Evolutionary conservation across 2,329 filamentous ascomycete genomes (phyloP).

Genomic region (Paraconiothyrium sp.): DNA sequence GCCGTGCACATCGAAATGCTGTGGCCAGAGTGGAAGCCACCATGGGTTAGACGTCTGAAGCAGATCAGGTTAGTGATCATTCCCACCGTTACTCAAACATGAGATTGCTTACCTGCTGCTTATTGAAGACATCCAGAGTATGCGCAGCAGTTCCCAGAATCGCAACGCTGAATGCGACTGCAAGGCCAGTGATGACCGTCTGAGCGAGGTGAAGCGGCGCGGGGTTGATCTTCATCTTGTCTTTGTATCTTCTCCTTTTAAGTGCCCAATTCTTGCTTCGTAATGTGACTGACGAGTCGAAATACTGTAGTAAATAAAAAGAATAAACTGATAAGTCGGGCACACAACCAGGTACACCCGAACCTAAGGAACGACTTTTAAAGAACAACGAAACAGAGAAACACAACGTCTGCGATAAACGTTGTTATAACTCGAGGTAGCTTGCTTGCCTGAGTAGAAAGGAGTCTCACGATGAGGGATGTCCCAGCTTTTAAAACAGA

Average conservation of each 20-base stretch:
- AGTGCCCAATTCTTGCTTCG: constrained; percentile 3
- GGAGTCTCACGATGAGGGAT: constrained; percentile 31
- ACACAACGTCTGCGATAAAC: constrained; percentile 22
- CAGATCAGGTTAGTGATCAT: background rate
- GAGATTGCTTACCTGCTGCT: constrained; percentile 36
- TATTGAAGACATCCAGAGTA: constrained; percentile 55
- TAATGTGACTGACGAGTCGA: background rate
- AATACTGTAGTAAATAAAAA: constrained; percentile 20
- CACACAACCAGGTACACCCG: constrained; percentile 44
- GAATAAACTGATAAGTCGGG: constrained; percentile 22
- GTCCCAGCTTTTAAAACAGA: constrained; percentile 46
- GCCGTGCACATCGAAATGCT: constrained; percentile 57
- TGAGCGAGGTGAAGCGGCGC: constrained; percentile 48
- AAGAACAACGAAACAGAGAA: constrained; percentile 30
- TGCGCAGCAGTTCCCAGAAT: constrained; percentile 56
- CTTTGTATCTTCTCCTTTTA: constrained; percentile 15
- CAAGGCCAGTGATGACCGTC: constrained; percentile 45
- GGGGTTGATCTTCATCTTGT: constrained; percentile 49
- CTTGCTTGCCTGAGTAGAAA: constrained; percentile 28
- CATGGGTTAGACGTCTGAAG: constrained; percentile 53
- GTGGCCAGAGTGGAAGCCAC: constrained; percentile 59
- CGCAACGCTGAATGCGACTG: constrained; percentile 51
- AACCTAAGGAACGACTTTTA: constrained; percentile 17
- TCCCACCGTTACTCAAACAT: no score
- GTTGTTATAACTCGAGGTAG: constrained; percentile 27